A percentile compares a stretch with the other conserved stretches of the same genome.
Conservation (phyloP, 176 grass and related monocot genomes). For the Ananas comosus region DNA sequence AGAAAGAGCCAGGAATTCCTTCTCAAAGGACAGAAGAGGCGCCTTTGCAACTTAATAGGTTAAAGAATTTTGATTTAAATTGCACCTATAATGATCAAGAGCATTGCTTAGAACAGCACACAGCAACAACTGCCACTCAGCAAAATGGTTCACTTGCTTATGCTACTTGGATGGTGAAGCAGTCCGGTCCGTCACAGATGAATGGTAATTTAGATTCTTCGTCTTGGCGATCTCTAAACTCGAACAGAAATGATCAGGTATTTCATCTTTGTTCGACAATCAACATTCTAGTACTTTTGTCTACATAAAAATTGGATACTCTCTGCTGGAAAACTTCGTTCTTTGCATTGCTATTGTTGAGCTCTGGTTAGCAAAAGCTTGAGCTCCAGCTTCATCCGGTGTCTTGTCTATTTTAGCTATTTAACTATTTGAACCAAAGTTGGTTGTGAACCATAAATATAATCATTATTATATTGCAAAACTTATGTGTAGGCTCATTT, state of each 20-base stretch:
- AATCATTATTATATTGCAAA: no score
- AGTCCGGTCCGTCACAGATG: conserved; percentile 16
- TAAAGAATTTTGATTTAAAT: conserved; percentile 97
- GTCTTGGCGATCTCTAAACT: conserved; percentile 80
- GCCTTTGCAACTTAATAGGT: conserved; percentile 24
- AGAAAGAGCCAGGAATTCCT: conserved; percentile 7
- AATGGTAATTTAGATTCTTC: conserved; percentile 80
- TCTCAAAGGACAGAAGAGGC: conserved; percentile 31
- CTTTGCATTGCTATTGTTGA: not conserved
- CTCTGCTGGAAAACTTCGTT: not conserved
- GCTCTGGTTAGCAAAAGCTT: no score
- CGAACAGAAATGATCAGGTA: conserved; percentile 84
- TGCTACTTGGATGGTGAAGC: conserved; percentile 18
- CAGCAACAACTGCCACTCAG: conserved; percentile 22
- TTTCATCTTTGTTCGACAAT: conserved; percentile 5
- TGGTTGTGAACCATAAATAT: no score
- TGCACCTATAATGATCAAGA: conserved; percentile 56
- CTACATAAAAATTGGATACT: not conserved
- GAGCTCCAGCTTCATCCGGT: no score
- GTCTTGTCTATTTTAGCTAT: no score
- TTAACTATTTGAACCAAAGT: no score
- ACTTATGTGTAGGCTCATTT: no score
- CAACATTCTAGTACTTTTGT: not conserved
- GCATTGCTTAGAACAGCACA: conserved; percentile 43
- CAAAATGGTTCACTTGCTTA: conserved; percentile 41